Base-by-base conservation (phyloP, 768 basidiomycete genomes). In the Boletus rufocinnamomeus region DNA sequence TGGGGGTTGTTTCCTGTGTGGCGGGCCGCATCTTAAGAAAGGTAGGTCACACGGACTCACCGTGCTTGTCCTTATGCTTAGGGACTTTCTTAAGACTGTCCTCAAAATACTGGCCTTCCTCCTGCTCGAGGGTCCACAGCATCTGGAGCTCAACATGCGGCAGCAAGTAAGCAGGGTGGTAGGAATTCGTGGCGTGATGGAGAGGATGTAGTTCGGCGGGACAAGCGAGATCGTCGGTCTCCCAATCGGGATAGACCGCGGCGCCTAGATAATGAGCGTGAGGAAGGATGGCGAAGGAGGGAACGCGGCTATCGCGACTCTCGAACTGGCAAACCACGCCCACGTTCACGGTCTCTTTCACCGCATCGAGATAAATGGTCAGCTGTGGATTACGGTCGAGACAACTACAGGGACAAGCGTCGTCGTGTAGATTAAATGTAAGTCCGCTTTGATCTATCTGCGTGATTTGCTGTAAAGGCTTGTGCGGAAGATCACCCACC, bases 21-120 rank as follows among this genome's bases (percentile, higher is more conserved):
- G 96, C 7, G 95, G 95, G 0, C 89, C 92, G 7, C 96, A 98
- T 79, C 76, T 96, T 35, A 94, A 93, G 72, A 92, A 89, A 81
- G 94, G 94, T 91, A 60, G 25, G 71, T 17, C 35, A 44, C 27
- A 41, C 21, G 13, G 4, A 11, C 13, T 23, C 44, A 37, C 19
- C 37, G 7, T 51, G 38, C 21, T 19, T 6, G 16, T 52, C 23
- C 4, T 45, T 69, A 59, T 43, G 44, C 57, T 65, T 16, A 60
- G 10, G 23, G n/a, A 10, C 47, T 37, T 4, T 46, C 28, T 44
- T 35, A 16, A 83, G 82, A 83, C 59, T 83, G 82, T 61, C 82
- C 82, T 40, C 79, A 83, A 70, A 82, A 80, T 50, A 76, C 73
- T 17, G 77, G 75, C n/a, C 72, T 74, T 69, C 50, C 71, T 67